Evolutionary conservation across 345 rosid species (phyloP).

Genomic region (Hypericum perforatum): DNA sequence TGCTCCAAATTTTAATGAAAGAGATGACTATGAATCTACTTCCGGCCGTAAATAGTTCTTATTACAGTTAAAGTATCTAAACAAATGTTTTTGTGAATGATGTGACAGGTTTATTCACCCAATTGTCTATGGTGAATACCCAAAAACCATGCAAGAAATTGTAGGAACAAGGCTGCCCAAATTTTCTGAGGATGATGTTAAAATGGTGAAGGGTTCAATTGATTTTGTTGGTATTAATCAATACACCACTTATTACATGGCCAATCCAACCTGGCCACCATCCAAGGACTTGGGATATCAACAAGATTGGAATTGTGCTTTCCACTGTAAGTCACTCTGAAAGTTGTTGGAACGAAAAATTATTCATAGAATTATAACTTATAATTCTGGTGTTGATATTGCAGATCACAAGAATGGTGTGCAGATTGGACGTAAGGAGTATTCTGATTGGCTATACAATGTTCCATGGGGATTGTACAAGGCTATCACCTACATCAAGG

Average conservation of each 20-base stretch:
- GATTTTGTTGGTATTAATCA: slow-evolving; percentile 92
- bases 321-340: slow-evolving; percentile 52
- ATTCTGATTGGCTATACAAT: slow-evolving; percentile 79
- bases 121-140: slow-evolving; percentile 81
- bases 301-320: slow-evolving; percentile 81
- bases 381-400: slow-evolving; percentile 2
- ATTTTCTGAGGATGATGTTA: slow-evolving; percentile 60
- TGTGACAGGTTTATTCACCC: slow-evolving; percentile 80
- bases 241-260: slow-evolving; percentile 70
- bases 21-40: no score
- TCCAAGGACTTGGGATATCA: slow-evolving; percentile 59
- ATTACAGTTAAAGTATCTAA: background rate
- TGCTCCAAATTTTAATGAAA: background rate
- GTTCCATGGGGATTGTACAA: slow-evolving; percentile 99
- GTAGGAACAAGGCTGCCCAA: slow-evolving; percentile 73
- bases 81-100: background rate
- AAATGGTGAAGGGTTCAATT: slow-evolving; percentile 83
- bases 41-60: no score
- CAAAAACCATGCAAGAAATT: slow-evolving; percentile 71
- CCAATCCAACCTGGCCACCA: slow-evolving; percentile 38
- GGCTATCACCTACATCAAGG: slow-evolving; percentile 76
- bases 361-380: no score
- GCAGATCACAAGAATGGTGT: slow-evolving; percentile 57
- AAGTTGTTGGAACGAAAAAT: no score
- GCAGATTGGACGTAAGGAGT: slow-evolving; percentile 81